These are phyloP conservation scores for Paramecium sonneborni DNA, from an alignment of 73 alveolate genomes.

Conservation along the genomic window DNA sequence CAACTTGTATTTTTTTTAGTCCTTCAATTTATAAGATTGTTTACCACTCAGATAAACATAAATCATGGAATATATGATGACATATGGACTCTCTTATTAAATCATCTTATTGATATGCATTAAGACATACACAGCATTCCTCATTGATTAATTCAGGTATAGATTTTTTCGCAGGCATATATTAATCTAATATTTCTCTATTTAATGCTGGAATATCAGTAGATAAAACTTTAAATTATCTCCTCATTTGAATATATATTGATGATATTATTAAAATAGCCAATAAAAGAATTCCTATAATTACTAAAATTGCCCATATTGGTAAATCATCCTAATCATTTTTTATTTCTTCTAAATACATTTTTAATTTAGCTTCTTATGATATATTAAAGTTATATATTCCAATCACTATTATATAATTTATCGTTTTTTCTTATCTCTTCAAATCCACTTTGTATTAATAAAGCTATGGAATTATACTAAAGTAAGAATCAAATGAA, in stretches of 20 bases:
- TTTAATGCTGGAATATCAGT: background rate
- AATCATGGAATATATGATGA: background rate
- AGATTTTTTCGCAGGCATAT: background rate
- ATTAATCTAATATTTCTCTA: background rate
- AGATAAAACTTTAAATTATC: background rate
- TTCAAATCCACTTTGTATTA: background rate
- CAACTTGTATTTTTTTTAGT: background rate
- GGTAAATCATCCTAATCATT: background rate
- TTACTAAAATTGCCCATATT: background rate
- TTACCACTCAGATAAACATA: slow-evolving; percentile 1
- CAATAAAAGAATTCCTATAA: background rate
- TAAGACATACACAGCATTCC: background rate
- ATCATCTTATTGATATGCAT: background rate
- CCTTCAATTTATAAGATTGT: background rate
- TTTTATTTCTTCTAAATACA: background rate
- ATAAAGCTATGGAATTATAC: background rate
- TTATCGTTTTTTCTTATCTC: background rate
- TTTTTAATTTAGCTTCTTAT: background rate
- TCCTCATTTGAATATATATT: background rate
- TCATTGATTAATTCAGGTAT: background rate
- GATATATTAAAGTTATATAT: background rate
- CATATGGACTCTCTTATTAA: background rate
- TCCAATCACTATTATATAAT: background rate
- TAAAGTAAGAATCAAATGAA: background rate
- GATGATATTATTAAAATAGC: background rate